Percentiles rank a stretch among this genome's conserved stretches.
These are phyloP conservation scores for Monosporozyma servazzii DNA, from an alignment of 805 yeast species.

Conservation along the genomic window DNA sequence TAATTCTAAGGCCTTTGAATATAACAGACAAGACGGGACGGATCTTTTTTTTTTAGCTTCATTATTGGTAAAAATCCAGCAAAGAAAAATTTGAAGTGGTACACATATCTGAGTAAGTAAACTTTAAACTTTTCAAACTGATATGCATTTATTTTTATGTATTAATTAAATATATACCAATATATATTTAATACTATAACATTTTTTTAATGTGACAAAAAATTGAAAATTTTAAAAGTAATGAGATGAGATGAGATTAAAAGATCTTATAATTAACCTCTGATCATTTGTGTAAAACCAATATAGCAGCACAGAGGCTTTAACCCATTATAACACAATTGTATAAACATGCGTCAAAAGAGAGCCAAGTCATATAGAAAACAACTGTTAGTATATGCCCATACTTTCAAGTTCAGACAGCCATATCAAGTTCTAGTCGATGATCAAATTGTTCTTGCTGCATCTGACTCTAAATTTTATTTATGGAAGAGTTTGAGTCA, in stretches of 20 bases:
- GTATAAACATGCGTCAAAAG: slow-evolving; percentile 73
- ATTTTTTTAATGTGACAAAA: not conserved
- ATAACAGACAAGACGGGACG: slow-evolving; percentile 46
- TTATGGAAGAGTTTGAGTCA: slow-evolving; percentile 69
- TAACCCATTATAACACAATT: not conserved
- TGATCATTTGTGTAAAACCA: not conserved
- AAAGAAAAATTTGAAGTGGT: no score
- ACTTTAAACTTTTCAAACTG: not conserved
- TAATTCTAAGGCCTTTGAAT: slow-evolving; percentile 39
- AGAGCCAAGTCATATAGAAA: slow-evolving; percentile 90
- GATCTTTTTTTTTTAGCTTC: slow-evolving; percentile 25
- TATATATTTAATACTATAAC: no score
- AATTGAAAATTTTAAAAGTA: not conserved
- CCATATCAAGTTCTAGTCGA: slow-evolving; percentile 90
- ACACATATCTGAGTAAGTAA: no score
- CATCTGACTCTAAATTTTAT: slow-evolving; percentile 62
- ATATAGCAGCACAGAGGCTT: not conserved
- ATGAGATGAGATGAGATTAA: not conserved
- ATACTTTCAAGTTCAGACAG: slow-evolving; percentile 84
- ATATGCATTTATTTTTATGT: not conserved
- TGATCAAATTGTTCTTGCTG: slow-evolving; percentile 60
- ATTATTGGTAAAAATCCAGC: no score
- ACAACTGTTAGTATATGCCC: slow-evolving; percentile 77
- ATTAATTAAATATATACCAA: not conserved
- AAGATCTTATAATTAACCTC: not conserved